Percentiles rank a stretch among this genome's conserved stretches.
Conservation (phyloP, 1,139 yeast genomes). For the Yamadazyma oceani region DNA sequence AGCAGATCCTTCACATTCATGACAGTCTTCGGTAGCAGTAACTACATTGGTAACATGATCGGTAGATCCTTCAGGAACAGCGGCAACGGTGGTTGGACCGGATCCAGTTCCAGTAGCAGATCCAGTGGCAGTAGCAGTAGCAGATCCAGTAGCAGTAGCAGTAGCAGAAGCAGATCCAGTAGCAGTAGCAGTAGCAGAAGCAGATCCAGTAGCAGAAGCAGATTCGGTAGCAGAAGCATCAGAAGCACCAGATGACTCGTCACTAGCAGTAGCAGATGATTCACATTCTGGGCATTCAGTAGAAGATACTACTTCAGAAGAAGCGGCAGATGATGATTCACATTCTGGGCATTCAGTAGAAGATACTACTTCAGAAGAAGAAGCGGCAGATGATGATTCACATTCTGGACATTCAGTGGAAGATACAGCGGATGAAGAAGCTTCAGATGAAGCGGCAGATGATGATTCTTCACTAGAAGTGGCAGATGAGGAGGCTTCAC, state of each 20-base stretch:
- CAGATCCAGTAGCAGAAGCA: background rate
- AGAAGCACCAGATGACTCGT: no score
- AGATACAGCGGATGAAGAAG: conserved; percentile 6
- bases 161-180: background rate
- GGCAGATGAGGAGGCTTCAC: conserved; percentile 4
- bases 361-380: conserved; percentile 1
- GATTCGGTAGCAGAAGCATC: background rate
- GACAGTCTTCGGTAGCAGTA: conserved; percentile 4
- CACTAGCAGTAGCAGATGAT: background rate
- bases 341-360: background rate
- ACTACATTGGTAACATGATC: background rate
- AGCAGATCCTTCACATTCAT: conserved; percentile 2
- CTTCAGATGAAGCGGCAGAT: conserved; percentile 7
- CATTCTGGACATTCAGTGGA: conserved; percentile 2
- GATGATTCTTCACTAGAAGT: conserved; percentile 7
- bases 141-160: background rate
- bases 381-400: conserved; percentile 2
- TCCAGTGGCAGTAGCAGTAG: background rate
- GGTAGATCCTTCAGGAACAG: background rate
- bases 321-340: conserved; percentile 2
- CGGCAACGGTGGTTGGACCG: background rate
- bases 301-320: conserved; percentile 2
- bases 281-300: conserved; percentile 2
- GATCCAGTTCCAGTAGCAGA: conserved; percentile 1
- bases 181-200: conserved; percentile 5